Evolutionary conservation across 768 basidiomycete species (phyloP), one percentile per base, ranked within the genome.

Genomic region (Trametes maxima): DNA sequence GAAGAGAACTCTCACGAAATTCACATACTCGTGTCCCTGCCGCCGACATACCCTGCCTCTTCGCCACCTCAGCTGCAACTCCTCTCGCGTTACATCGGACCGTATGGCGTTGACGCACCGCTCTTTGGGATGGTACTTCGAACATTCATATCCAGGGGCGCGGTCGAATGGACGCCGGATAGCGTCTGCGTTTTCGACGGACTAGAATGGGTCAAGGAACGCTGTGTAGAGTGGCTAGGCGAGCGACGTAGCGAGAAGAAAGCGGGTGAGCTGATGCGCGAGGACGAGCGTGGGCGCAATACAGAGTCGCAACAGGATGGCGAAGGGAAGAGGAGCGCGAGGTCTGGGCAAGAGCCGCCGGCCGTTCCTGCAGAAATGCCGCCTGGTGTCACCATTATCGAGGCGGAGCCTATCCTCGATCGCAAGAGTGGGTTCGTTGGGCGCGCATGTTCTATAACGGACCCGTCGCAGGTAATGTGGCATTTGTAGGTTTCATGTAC

Each of bases 131-230:
- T 82, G 1, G 80, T 94, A 37, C 77, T 94, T 19, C 83, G 89
- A 40, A 94, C 90, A 0, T 95, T 83, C 71, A 92, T 95, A 56
- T 93, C 93, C 3, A 69, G 79, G 21, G 82, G 80, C 55, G 91
- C 89, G 7, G 82, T 92, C n/a, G 89, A 92, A 64, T 95, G 89
- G 85, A 76, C 79, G 2, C 77, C 82, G 22, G 92, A 87, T 33
- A 79, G 78, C 1, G 87, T 94, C 17, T 93, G 90, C 64, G 89
- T 95, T 13, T 95, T 94, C 69, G 94, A 95, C 64, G 94, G 94
- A 12, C 73, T 95, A 25, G 91, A 94, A 73, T 85, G 79, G 67
- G 83, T 90, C 11, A 72, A 88, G 33, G 91, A 93, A 48, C 77
- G 78, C 16, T 88, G 87, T 63, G 76, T 79, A 22, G 67, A 70